A percentile compares a stretch with the other conserved stretches of the same genome.
Conservation (phyloP, 345 rosid genomes). For the Carallia brachiata region DNA sequence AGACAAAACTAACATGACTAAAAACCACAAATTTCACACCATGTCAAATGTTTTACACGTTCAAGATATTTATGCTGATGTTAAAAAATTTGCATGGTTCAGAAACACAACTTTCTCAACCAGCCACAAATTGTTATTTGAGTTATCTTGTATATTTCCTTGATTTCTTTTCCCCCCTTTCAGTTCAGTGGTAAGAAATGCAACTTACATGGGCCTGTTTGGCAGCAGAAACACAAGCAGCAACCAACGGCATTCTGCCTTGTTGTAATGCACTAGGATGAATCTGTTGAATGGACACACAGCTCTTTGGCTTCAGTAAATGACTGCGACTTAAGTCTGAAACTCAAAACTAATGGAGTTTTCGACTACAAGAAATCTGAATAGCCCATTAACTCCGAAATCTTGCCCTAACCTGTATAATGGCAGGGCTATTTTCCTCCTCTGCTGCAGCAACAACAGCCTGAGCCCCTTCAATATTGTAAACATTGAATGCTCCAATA, state of each 20-base stretch:
- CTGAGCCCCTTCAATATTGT: slow-evolving; percentile 89
- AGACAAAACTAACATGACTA: too few species aligned
- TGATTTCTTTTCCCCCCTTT: not conserved
- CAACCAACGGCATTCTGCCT: slow-evolving; percentile 78
- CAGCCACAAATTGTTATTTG: not conserved
- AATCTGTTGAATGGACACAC: slow-evolving; percentile 44
- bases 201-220: slow-evolving; percentile 76
- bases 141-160: not conserved
- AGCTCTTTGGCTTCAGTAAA: not conserved
- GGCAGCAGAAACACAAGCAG: slow-evolving; percentile 84
- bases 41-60: too few species aligned
- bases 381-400: not conserved
- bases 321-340: not conserved
- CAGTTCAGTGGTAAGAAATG: not conserved
- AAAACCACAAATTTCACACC: too few species aligned
- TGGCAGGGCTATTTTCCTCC: slow-evolving; percentile 91
- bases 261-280: slow-evolving; percentile 87
- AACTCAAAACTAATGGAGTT: not conserved
- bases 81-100: too few species aligned
- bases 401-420: slow-evolving; percentile 62
- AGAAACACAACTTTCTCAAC: too few species aligned
- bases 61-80: too few species aligned
- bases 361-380: not conserved
- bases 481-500: slow-evolving; percentile 94
- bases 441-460: slow-evolving; percentile 98